Conservation (phyloP, 1,284 basidiomycete genomes). For the Porodaedalea pini region DNA sequence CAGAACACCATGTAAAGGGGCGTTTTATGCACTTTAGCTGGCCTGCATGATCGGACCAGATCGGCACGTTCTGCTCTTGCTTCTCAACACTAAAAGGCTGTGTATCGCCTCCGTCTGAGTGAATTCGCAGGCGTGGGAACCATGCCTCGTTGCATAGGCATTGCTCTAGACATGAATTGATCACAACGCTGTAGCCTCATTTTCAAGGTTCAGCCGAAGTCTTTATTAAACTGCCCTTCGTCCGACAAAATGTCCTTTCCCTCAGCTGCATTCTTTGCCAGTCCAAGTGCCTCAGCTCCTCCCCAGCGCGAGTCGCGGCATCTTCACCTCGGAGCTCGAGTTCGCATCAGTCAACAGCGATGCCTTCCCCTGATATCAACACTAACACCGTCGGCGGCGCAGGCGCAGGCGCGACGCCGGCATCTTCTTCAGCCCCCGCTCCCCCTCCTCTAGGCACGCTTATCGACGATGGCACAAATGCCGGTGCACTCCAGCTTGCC, state of each 20-base stretch:
- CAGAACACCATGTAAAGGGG: not conserved
- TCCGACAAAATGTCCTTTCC: slow-evolving; percentile 3
- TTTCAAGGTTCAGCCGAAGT: slow-evolving; percentile 11
- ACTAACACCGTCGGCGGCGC: slow-evolving; percentile 13
- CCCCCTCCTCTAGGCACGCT: slow-evolving; percentile 71
- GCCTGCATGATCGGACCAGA: slow-evolving; percentile 9
- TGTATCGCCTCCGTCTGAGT: not conserved
- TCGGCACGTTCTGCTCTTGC: slow-evolving; percentile 11
- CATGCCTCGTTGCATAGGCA: slow-evolving; percentile 17
- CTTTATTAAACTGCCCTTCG: slow-evolving; percentile 9
- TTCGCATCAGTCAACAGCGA: slow-evolving; percentile 3
- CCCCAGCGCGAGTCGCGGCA: slow-evolving; percentile 16
- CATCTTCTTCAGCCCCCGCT: slow-evolving; percentile 51
- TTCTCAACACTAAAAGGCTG: slow-evolving; percentile 12
- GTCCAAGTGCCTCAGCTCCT: slow-evolving; percentile 18
- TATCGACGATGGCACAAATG: slow-evolving; percentile 66
- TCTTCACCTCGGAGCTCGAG: slow-evolving; percentile 11
- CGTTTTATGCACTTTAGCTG: not conserved
- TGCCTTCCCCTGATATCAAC: slow-evolving; percentile 18
- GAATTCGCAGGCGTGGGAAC: slow-evolving; percentile 12
- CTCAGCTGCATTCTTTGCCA: slow-evolving; percentile 17
- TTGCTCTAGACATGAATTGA: slow-evolving; percentile 10
- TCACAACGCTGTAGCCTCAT: slow-evolving; percentile 18
- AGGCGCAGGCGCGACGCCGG: slow-evolving; percentile 25
- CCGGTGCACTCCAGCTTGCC: slow-evolving; percentile 74